phyloP scores from a whole-genome alignment of 768 basidiomycete species.

The Scleroderma citrinum region DNA sequence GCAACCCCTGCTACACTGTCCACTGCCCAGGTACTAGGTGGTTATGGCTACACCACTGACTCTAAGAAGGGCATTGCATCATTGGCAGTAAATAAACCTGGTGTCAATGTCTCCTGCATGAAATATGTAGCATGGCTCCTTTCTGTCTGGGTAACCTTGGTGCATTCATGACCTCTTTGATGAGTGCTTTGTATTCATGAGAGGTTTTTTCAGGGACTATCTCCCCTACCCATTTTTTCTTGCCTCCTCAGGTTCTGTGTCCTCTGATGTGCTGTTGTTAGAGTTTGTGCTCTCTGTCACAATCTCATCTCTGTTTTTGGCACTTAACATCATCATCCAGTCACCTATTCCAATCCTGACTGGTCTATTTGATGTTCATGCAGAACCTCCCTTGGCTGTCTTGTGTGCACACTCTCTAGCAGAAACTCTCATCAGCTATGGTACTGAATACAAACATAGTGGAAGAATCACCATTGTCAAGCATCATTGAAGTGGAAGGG shows the following conservation, averaged over 20 bases:
- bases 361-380: slow-evolving; percentile 53
- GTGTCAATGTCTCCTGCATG: slow-evolving; percentile 44
- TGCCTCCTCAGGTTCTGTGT: slow-evolving; percentile 34
- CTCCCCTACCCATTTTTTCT: slow-evolving; percentile 74
- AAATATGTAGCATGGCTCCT: slow-evolving; percentile 59
- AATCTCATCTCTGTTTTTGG: slow-evolving; percentile 60
- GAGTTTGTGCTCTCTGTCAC: slow-evolving; percentile 60
- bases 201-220: slow-evolving; percentile 39
- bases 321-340: slow-evolving; percentile 52
- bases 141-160: slow-evolving; percentile 64
- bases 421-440: slow-evolving; percentile 23
- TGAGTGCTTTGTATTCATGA: background rate
- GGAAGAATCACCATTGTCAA: slow-evolving; percentile 63
- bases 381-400: slow-evolving; percentile 36
- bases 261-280: slow-evolving; percentile 38
- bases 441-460: slow-evolving; percentile 53
- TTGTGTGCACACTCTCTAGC: slow-evolving; percentile 40
- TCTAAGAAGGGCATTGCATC: slow-evolving; percentile 50
- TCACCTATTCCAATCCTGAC: slow-evolving; percentile 63
- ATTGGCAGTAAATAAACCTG: slow-evolving; percentile 37
- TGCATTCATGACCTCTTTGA: slow-evolving; percentile 32
- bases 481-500: slow-evolving; percentile 63
- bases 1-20: slow-evolving; percentile 45
- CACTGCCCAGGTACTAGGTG: slow-evolving; percentile 58
- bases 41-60: slow-evolving; percentile 57